Conservation (phyloP, 306 rosid species). For the Inga laurina region DNA sequence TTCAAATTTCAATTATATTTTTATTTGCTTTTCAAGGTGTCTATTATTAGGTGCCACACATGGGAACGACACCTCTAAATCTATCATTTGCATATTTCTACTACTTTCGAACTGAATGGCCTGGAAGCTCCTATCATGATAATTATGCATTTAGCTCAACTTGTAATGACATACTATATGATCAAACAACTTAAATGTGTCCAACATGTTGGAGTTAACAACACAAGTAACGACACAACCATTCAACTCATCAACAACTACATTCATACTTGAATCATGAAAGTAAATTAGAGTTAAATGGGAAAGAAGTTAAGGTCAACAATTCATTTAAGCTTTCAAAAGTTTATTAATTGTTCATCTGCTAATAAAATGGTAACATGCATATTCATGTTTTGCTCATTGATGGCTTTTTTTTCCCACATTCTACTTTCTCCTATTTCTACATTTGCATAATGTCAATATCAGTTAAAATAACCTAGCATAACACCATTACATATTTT, state of each 20-base stretch:
- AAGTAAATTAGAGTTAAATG: neutral
- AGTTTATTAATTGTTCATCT: neutral
- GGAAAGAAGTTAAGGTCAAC: neutral
- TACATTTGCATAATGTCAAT: constrained; percentile 1
- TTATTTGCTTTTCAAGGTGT: neutral
- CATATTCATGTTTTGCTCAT: neutral
- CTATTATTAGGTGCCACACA: too few species aligned
- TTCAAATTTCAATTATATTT: neutral
- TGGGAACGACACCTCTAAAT: neutral
- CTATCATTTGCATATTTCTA: neutral
- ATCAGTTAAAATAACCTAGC: constrained; percentile 17
- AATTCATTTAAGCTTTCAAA: constrained; percentile 1
- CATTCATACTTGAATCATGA: neutral
- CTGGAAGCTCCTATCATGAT: neutral
- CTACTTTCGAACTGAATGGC: neutral
- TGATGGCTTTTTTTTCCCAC: neutral
- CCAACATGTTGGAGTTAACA: neutral
- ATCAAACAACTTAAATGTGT: neutral
- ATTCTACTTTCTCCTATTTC: neutral
- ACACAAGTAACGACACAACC: neutral
- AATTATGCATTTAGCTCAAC: neutral
- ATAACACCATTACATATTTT: neutral
- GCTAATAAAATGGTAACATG: neutral
- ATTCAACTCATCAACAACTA: constrained; percentile 3
- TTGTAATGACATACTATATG: neutral